These are phyloP conservation scores for Blastobotrys muscicola DNA, from an alignment of 805 yeast species.

Conservation along the genomic window DNA sequence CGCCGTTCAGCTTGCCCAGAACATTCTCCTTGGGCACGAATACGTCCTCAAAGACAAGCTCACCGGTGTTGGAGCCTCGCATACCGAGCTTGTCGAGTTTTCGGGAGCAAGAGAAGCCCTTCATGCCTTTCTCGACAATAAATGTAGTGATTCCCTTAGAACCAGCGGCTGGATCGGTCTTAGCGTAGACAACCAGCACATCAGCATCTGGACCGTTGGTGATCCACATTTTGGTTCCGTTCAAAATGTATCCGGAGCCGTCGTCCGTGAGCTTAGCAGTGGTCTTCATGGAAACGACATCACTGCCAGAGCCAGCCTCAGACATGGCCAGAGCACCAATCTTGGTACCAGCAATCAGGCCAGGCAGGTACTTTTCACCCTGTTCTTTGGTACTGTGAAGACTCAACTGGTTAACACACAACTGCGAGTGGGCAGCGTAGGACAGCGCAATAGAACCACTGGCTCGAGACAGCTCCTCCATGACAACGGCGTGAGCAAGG, in stretches of 20 bases:
- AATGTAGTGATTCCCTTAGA: slow-evolving; percentile 26
- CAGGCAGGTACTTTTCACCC: slow-evolving; percentile 23
- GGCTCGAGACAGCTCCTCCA: slow-evolving; percentile 26
- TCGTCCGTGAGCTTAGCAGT: slow-evolving; percentile 22
- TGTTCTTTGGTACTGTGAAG: slow-evolving; percentile 22
- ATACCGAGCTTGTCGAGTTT: slow-evolving; percentile 28
- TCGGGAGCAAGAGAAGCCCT: slow-evolving; percentile 23
- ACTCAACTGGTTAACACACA: slow-evolving; percentile 26
- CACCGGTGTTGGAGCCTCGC: slow-evolving; percentile 29
- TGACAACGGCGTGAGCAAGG: slow-evolving; percentile 25
- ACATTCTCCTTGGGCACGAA: slow-evolving; percentile 25
- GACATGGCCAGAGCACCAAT: slow-evolving; percentile 28
- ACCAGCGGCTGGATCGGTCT: slow-evolving; percentile 24
- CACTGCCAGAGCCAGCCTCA: slow-evolving; percentile 27
- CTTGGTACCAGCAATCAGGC: slow-evolving; percentile 22
- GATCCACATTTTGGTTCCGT: slow-evolving; percentile 28
- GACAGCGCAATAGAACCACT: slow-evolving; percentile 26
- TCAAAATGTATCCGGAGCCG: slow-evolving; percentile 21
- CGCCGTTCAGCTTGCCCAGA: slow-evolving; percentile 23
- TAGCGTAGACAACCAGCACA: slow-evolving; percentile 24
- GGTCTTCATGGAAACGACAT: slow-evolving; percentile 26
- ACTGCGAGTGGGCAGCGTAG: slow-evolving; percentile 27
- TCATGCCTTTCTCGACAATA: slow-evolving; percentile 23
- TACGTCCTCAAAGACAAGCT: slow-evolving; percentile 25
- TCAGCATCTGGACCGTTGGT: slow-evolving; percentile 29